These are phyloP conservation scores for Ophioceras dolichostomum DNA, from an alignment of 2,329 filamentous ascomycete species.

Conservation along the genomic window DNA sequence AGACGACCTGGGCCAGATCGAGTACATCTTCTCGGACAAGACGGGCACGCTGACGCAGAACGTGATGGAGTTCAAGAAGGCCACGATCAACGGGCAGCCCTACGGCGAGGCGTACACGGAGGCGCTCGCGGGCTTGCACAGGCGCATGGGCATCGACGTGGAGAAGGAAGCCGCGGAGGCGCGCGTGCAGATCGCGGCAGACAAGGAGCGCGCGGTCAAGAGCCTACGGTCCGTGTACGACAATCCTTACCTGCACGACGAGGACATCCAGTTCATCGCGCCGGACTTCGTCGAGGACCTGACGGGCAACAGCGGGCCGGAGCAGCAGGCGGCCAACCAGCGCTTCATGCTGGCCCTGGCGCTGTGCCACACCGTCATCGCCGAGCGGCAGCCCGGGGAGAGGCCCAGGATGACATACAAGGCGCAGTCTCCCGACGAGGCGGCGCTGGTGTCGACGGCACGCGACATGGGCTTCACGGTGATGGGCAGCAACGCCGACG, in stretches of 20 bases:
- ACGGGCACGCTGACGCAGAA: conserved; percentile 14
- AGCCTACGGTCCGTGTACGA: conserved; percentile 66
- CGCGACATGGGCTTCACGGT: conserved; percentile 94
- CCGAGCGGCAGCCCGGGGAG: conserved; percentile 81
- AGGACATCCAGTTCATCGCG: conserved; percentile 83
- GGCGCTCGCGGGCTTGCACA: conserved; percentile 91
- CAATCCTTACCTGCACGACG: conserved; percentile 84
- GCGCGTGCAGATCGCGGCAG: conserved; percentile 64
- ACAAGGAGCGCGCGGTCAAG: conserved; percentile 60
- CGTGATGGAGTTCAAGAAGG: conserved; percentile 91
- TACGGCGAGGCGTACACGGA: conserved; percentile 98
- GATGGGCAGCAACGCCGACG: conserved; percentile 65
- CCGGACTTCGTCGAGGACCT: conserved; percentile 82
- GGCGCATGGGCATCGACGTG: conserved; percentile 75
- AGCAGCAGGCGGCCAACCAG: conserved; percentile 67
- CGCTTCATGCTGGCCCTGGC: conserved; percentile 92
- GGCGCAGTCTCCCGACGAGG: conserved; percentile 93
- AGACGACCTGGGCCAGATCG: conserved; percentile 93
- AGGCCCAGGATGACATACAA: conserved; percentile 88
- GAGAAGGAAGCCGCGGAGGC: conserved; percentile 66
- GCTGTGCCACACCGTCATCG: conserved; percentile 93
- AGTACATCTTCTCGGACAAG: conserved; percentile 68
- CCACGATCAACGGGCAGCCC: conserved; percentile 86
- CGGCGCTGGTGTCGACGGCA: conserved; percentile 85
- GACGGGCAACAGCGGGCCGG: conserved; percentile 59